Base-by-base conservation (phyloP, 306 rosid genomes). In the Ochetophila trinervis region DNA sequence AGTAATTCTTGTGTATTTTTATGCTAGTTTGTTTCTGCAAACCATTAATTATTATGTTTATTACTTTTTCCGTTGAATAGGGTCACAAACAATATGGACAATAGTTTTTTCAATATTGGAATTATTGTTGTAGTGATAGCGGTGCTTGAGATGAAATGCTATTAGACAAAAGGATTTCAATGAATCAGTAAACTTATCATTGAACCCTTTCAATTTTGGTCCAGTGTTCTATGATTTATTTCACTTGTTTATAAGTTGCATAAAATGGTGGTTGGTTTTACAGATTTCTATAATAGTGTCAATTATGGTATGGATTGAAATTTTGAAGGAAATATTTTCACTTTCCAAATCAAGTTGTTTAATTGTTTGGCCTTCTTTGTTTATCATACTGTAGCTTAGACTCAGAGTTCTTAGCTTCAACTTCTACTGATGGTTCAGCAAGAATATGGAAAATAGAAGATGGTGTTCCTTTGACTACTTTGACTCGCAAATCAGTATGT, bases 361-460 rank as follows among this genome's bases (percentile, higher is more conserved):
- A 80, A 60, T 49, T 16, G 50, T 11, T 15, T 6, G 57, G 48
- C 34, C 60, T 71, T 44, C 56, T 67, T 57, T 76, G 58, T 75
- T 47, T 54, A 54, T 75, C 61, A 60, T 65, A 34, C 56, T 83
- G 69, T 73, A 93, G 98, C 78, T 83, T 93, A 56, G 98, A 89
- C 72, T 80, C 97, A 6, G 96, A 89, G 74, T 89, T 82, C 79
- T 83, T 93, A 61, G 96, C 87, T 77, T 87, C 98, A 58, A 89
- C 95, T 40, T 93, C 93, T 63, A 87, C 83, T 27, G 98, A 93
- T 73, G 98, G 98, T 66, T 72, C 89, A 40, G 98, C 96, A 37
- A 85, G 88, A 75, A 75, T 93, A 61, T 93, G 98, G 98, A 89
- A 89, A 67, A 51, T 80, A 11, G 88, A 84, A 62, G 98, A 89